Conservation (phyloP, 495 filamentous ascomycete genomes). For the Xylaria bambusicola region DNA sequence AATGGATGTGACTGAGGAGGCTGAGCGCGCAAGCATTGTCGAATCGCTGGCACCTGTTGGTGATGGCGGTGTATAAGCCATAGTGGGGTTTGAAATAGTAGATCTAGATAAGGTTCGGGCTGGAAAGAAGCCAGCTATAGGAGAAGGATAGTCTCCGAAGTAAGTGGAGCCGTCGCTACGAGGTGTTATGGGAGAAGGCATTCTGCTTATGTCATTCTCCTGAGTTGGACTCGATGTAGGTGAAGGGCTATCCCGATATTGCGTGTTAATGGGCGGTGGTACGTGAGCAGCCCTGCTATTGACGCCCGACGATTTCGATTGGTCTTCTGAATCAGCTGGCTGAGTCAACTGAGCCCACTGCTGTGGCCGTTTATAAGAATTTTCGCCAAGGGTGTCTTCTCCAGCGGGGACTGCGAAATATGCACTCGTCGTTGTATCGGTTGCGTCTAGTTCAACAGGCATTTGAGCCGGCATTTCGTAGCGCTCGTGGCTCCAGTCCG, state of each 20-base stretch:
- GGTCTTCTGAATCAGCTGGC: neutral
- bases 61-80: constrained; percentile 40
- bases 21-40: constrained; percentile 37
- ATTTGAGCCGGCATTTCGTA: constrained; percentile 51
- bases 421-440: constrained; percentile 33
- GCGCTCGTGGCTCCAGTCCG: constrained; percentile 48
- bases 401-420: constrained; percentile 36
- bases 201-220: constrained; percentile 39
- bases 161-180: constrained; percentile 41
- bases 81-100: constrained; percentile 30
- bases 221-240: constrained; percentile 45
- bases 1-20: constrained; percentile 33
- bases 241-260: constrained; percentile 43
- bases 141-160: constrained; percentile 41
- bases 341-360: constrained; percentile 6
- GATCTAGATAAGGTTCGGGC: constrained; percentile 30
- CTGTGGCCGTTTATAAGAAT: constrained; percentile 12
- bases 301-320: neutral
- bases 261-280: constrained; percentile 19
- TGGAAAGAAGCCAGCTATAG: constrained; percentile 40
- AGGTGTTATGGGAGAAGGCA: constrained; percentile 50
- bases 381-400: neutral
- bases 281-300: constrained; percentile 2
- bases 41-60: constrained; percentile 35
- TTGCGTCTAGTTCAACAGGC: constrained; percentile 53